These are phyloP conservation scores for Cupressus sempervirens DNA, from an alignment of 75 land plant genomes.

Conservation along the genomic window DNA sequence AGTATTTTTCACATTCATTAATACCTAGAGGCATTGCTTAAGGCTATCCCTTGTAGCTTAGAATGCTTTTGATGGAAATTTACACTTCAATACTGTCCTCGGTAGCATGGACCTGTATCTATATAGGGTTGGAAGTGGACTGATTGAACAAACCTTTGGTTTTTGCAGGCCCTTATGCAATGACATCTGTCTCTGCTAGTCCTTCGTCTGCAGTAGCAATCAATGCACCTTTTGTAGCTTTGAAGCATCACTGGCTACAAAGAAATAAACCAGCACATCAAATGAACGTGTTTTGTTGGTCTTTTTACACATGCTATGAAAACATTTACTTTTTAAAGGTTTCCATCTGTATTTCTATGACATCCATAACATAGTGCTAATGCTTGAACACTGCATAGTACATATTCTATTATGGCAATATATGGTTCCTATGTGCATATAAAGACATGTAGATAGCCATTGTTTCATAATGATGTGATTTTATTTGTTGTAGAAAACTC, in stretches of 20 bases:
- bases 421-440: neutral
- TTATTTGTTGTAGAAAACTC: neutral
- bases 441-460: neutral
- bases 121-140: neutral
- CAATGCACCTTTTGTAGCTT: neutral
- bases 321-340: too few species aligned
- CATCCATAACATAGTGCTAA: neutral
- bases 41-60: neutral
- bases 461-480: neutral
- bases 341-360: neutral
- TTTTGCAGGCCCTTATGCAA: slow-evolving; percentile 4
- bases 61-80: neutral
- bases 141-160: neutral
- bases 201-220: neutral
- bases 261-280: neutral
- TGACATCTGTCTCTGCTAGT: neutral
- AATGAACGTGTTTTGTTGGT: neutral
- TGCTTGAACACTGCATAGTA: neutral
- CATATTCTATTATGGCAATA: neutral
- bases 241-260: neutral
- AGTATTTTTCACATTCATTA: too few species aligned
- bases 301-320: too few species aligned
- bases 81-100: neutral
- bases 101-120: neutral
- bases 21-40: neutral